phyloP scores from a whole-genome alignment of 1,139 yeast genomes.

The Yamadazyma dendronema region DNA sequence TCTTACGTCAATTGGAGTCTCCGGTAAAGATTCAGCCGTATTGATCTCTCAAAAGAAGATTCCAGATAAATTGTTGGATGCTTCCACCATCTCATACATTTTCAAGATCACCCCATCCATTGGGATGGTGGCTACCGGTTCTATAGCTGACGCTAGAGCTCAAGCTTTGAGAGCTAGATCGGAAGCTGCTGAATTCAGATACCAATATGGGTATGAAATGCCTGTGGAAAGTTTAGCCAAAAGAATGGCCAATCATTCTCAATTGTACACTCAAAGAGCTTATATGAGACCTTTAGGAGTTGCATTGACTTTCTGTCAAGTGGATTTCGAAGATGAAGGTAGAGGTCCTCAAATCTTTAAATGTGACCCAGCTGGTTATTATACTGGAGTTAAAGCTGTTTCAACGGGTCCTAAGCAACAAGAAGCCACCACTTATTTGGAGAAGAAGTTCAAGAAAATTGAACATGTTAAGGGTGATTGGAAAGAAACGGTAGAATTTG shows the following conservation, averaged over 20 bases:
- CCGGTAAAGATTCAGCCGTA: conserved; percentile 89
- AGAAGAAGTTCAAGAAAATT: conserved; percentile 84
- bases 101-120: conserved; percentile 78
- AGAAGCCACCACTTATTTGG: conserved; percentile 87
- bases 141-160: conserved; percentile 94
- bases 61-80: conserved; percentile 89
- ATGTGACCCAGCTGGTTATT: conserved; percentile 98
- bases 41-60: conserved; percentile 92
- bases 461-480: conserved; percentile 77
- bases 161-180: conserved; percentile 86
- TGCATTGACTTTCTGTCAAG: conserved; percentile 81
- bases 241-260: conserved; percentile 93
- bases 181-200: conserved; percentile 93
- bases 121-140: conserved; percentile 93
- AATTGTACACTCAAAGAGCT: conserved; percentile 96
- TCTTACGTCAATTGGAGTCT: conserved; percentile 82
- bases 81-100: conserved; percentile 79
- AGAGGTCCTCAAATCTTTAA: conserved; percentile 88
- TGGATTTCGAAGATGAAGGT: conserved; percentile 70
- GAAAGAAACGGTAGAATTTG: conserved; percentile 87
- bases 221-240: conserved; percentile 93
- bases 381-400: conserved; percentile 85
- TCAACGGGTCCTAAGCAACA: conserved; percentile 98
- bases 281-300: conserved; percentile 98
- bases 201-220: conserved; percentile 94